Evolutionary conservation across 179 eudicot genomes (phyloP), one percentile per base, ranked within the genome.

Genomic region (Silene noctiflora): DNA sequence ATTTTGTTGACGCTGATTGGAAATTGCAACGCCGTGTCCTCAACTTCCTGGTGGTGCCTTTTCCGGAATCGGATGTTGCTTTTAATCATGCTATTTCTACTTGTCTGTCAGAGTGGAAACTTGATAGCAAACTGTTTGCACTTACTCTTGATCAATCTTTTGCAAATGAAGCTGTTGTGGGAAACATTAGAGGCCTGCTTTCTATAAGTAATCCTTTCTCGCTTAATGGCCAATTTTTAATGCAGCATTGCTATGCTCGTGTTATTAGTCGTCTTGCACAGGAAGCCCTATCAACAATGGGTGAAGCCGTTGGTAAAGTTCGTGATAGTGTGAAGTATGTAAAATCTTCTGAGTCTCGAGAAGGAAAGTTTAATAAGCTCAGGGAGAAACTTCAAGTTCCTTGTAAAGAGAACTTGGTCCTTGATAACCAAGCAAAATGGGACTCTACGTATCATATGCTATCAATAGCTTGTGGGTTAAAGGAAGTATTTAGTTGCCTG

Each of bases 381-480:
- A 85, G 79, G 73, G 75, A 76, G 39, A 81, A 76, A 66, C 90
- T 85, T 71, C 86, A 83, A 69, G 79, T 76, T 16, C 87, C 87
- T 1, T 84, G 78, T 53, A 61, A 74, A 14, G 73, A 83, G 70
- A 79, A 73, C 61, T 66, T 88, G 70, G 84, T 73, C 71, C n/a
- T 86, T 67, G 91, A 86, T 72, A 69, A 82, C 67, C 71, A 65
- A 63, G 67, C 53, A 8, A 77, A 66, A 75, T 88, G 89, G 89
- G 87, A 88, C 77, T 76, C 89, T 16, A 88, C 89, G 67, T 86
- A 78, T 62, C 77, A 76, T 5, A 88, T 88, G 91, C 75, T 88
- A 19, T 84, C 87, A 77, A 81, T 83, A 24, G 89, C 89, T 7
- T 84, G 79, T n/a, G 81, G 81, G 48, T 59, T 81, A 22, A 84